Evolutionary conservation across 805 yeast species (phyloP).

Genomic region (Lipomyces yamadae): DNA sequence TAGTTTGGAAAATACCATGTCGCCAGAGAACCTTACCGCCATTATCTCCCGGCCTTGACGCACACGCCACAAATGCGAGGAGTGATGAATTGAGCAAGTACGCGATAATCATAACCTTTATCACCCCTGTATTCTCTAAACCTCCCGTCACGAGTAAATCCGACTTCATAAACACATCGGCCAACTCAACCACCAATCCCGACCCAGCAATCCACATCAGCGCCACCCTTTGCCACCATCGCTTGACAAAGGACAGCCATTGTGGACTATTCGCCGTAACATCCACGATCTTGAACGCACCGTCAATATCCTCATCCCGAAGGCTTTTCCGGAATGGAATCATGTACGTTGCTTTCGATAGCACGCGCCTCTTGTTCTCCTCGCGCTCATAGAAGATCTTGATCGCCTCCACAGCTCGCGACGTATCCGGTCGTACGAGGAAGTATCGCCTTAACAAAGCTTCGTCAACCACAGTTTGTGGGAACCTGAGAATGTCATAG

Average conservation of each 20-base stretch:
- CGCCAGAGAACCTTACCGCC: slow-evolving; percentile 64
- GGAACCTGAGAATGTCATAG: slow-evolving; percentile 30
- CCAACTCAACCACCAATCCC: slow-evolving; percentile 49
- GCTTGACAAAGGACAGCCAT: slow-evolving; percentile 50
- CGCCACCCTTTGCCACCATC: slow-evolving; percentile 46
- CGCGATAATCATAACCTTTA: slow-evolving; percentile 55
- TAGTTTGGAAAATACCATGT: slow-evolving; percentile 64
- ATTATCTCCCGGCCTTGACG: slow-evolving; percentile 57
- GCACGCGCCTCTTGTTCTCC: slow-evolving; percentile 12
- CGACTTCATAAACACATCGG: slow-evolving; percentile 54
- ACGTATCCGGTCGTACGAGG: slow-evolving; percentile 35
- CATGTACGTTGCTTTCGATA: slow-evolving; percentile 48
- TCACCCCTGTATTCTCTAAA: slow-evolving; percentile 47
- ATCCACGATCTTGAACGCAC: slow-evolving; percentile 63
- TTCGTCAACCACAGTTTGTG: slow-evolving; percentile 26
- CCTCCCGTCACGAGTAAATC: slow-evolving; percentile 48
- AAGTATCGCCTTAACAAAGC: slow-evolving; percentile 30
- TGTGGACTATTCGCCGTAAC: slow-evolving; percentile 62
- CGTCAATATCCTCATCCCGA: slow-evolving; percentile 60
- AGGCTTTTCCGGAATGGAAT: slow-evolving; percentile 68
- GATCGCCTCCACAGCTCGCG: slow-evolving; percentile 32
- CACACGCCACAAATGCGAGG: slow-evolving; percentile 54
- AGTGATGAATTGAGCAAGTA: slow-evolving; percentile 56
- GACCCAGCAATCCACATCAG: slow-evolving; percentile 46
- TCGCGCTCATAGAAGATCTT: slow-evolving; percentile 28